Conservation (phyloP, 371 early-diverging fungal species). For the Mortierella sp. region DNA sequence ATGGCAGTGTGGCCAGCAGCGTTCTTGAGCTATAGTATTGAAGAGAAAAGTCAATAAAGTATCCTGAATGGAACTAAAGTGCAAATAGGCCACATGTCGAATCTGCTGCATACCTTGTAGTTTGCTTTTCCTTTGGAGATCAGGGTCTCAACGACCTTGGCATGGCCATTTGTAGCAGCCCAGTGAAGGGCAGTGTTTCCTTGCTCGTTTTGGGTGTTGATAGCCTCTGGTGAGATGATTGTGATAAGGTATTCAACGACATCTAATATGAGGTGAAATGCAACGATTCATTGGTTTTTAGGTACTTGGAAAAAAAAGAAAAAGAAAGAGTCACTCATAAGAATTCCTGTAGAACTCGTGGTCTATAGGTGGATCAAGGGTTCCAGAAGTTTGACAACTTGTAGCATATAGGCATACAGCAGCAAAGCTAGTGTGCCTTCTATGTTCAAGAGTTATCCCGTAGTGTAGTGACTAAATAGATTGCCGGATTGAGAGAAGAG, state of each 20-base stretch:
- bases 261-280: slow-evolving; percentile 13
- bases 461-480: not conserved
- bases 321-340: not conserved
- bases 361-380: not conserved
- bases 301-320: not conserved
- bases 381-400: too few species aligned
- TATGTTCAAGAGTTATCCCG: not conserved
- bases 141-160: slow-evolving; percentile 72
- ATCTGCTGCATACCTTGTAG: slow-evolving; percentile 65
- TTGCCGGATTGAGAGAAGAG: not conserved
- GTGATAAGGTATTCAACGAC: slow-evolving; percentile 52
- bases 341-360: not conserved
- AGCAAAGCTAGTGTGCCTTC: not conserved
- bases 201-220: slow-evolving; percentile 75
- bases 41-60: not conserved
- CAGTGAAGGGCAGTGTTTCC: slow-evolving; percentile 91
- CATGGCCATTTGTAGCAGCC: slow-evolving; percentile 88
- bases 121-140: slow-evolving; percentile 70
- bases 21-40: slow-evolving; percentile 68
- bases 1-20: slow-evolving; percentile 69
- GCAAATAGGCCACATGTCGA: too few species aligned
- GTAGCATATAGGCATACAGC: too few species aligned
- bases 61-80: not conserved
- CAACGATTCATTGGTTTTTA: too few species aligned
- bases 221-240: slow-evolving; percentile 50